Evolutionary conservation across 2,329 filamentous ascomycete genomes (phyloP), one percentile per base, ranked within the genome.

Genomic region (Mycosphaerella arachidis): DNA sequence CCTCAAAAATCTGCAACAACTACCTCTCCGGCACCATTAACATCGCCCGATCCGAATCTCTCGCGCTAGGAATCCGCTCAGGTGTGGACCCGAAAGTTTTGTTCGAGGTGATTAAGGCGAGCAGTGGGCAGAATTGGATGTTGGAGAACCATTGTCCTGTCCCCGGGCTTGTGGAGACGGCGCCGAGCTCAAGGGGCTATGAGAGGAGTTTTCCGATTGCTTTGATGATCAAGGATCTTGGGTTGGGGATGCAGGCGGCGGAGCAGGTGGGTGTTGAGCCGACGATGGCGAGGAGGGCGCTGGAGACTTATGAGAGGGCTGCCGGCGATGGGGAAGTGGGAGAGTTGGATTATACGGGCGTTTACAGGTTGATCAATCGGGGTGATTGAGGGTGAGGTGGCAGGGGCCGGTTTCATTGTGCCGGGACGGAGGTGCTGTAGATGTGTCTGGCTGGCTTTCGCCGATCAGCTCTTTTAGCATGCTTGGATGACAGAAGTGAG

Each of bases 21-120:
- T 86, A 86, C 66, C 75, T 81, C 35, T 83, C 79, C 0, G 82
- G 81, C 0, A 72, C 83, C 24, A 84, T 84, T 57, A 79, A 82
- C 7, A 82, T 86, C 55, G 82, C 82, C 0, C 77, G 74, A 48
- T 78, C 82, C 0, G 83, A 86, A 68, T 82, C 82, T 1, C 80
- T 85, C 74, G 79, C 84, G 60, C 83, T 85, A 70, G 82, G 82
- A 1, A 84, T 86, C 74, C 73, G 77, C 1, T 77, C 80, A 12
- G 82, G 83, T 0, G 70, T 85, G 35, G 80, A 84, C 59, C 80
- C 82, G 0, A 70, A 76, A 5, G 75, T 80, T 4, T 71, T 85
- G 30, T 73, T 77, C 3, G 76, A 76, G 48, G 77, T 83, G 1
- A 82, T 79, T 62, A 73, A 74, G 7, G 76, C 78, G 2, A 76